These are phyloP conservation scores for Acmispon strigosus DNA, from an alignment of 306 rosid species.

Conservation along the genomic window DNA sequence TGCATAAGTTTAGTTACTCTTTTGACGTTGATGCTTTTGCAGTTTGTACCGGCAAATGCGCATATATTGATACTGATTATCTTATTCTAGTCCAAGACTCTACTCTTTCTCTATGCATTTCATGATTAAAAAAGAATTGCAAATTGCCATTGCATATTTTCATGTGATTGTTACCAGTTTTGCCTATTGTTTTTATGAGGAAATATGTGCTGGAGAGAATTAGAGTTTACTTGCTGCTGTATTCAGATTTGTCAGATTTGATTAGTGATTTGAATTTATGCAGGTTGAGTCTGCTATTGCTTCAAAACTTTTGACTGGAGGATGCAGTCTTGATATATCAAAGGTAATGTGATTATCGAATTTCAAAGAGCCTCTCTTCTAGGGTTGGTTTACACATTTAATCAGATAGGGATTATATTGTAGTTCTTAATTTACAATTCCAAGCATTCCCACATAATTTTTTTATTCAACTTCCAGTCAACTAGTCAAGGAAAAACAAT, in stretches of 20 bases:
- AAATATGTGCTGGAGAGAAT: background rate
- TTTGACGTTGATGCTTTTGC: background rate
- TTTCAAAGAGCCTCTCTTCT: constrained; percentile 11
- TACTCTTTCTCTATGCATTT: background rate
- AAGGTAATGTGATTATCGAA: constrained; percentile 52
- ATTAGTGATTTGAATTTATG: constrained; percentile 20
- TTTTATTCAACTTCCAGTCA: background rate
- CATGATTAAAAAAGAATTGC: background rate
- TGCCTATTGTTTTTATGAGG: background rate
- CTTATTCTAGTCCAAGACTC: background rate
- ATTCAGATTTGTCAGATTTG: constrained; percentile 5
- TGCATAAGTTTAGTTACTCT: background rate
- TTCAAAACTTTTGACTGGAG: constrained; percentile 51
- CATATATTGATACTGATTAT: background rate
- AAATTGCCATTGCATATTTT: background rate
- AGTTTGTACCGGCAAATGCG: background rate
- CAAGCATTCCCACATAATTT: background rate
- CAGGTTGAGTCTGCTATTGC: constrained; percentile 78
- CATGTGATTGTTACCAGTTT: background rate
- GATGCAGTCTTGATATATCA: constrained; percentile 50
- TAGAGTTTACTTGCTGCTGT: background rate
- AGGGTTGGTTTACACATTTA: background rate
- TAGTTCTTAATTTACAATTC: background rate
- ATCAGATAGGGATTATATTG: background rate
- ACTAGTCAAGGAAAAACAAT: background rate